Conservation (phyloP, 202 grass and related monocot genomes). For the Panicum virgatum region DNA sequence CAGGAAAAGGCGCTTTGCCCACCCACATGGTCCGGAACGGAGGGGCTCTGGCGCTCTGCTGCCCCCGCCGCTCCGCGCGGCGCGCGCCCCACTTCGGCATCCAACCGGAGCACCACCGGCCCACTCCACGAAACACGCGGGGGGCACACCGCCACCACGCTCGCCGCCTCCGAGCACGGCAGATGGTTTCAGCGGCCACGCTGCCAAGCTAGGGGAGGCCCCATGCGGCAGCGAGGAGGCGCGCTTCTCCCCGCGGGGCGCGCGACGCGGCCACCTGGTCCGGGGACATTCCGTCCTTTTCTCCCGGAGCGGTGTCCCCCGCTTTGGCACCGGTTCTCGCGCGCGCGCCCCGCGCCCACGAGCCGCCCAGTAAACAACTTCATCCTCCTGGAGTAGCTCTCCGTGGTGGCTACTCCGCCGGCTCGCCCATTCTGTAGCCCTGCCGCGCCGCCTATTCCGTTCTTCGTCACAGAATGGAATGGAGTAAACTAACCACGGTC, state of each 20-base stretch:
- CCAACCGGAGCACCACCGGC: background rate
- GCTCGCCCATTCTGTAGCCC: slow-evolving; percentile 12
- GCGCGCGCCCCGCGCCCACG: slow-evolving; percentile 5
- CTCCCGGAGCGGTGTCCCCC: slow-evolving; percentile 14
- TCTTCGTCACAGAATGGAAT: background rate
- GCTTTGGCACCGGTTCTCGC: slow-evolving; percentile 23
- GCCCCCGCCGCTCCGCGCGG: no score
- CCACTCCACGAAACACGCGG: slow-evolving; percentile 18
- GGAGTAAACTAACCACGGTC: background rate
- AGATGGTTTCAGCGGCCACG: background rate
- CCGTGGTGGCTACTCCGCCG: background rate
- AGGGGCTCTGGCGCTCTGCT: no score
- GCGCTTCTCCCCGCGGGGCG: background rate
- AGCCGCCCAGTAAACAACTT: background rate
- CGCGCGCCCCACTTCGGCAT: no score
- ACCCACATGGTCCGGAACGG: no score
- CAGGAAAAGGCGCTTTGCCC: slow-evolving; percentile 27
- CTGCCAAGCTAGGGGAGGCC: background rate
- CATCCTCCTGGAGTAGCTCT: background rate
- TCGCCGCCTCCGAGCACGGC: background rate
- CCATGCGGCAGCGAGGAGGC: background rate
- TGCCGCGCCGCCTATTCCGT: background rate
- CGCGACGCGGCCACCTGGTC: slow-evolving; percentile 17
- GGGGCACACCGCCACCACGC: no score
- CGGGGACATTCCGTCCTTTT: slow-evolving; percentile 36